These are phyloP conservation scores for Exserohilum turcica DNA, from an alignment of 2,329 filamentous ascomycete species.

Conservation along the genomic window DNA sequence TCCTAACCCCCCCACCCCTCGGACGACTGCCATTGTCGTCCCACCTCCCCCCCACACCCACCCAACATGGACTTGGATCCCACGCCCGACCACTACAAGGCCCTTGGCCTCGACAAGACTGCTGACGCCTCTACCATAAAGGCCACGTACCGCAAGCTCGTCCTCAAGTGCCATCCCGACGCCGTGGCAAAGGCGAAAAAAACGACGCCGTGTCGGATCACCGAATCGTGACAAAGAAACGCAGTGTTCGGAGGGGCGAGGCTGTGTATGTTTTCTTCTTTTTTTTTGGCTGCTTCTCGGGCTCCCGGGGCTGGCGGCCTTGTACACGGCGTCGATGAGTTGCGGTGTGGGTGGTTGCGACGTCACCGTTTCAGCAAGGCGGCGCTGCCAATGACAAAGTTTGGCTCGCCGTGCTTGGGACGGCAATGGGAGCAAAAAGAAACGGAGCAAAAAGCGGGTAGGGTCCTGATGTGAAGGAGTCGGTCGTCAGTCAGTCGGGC, in stretches of 20 bases:
- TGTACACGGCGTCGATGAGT: too few relatives aligned
- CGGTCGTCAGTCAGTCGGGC: too few relatives aligned
- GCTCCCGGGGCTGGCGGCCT: constrained; percentile 5
- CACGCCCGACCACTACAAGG: constrained; percentile 76
- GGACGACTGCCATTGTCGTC: constrained; percentile 7
- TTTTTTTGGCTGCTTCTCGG: background rate
- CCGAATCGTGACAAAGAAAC: constrained; percentile 16
- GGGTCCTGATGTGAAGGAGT: too few relatives aligned
- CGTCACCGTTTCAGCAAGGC: constrained; percentile 25
- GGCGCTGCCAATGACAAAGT: constrained; percentile 7
- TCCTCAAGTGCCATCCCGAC: too few relatives aligned
- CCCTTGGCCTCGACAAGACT: constrained; percentile 73
- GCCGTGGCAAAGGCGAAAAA: constrained; percentile 24
- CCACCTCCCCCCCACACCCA: constrained; percentile 41
- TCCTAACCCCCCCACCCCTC: constrained; percentile 9
- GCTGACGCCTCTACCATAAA: constrained; percentile 75
- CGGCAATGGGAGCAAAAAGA: too few relatives aligned
- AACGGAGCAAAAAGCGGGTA: background rate
- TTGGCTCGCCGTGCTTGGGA: constrained; percentile 1
- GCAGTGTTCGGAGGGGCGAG: constrained; percentile 6
- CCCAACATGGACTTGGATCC: constrained; percentile 57
- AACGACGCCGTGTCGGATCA: constrained; percentile 1
- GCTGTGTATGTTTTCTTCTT: constrained; percentile 13
- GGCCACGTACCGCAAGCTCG: constrained; percentile 81
- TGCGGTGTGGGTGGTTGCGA: constrained; percentile 27